A percentile compares a stretch with the other conserved stretches of the same genome.
Evolutionary conservation across 2,329 filamentous ascomycete genomes (phyloP).

Genomic region (Alternaria triticimaculans): DNA sequence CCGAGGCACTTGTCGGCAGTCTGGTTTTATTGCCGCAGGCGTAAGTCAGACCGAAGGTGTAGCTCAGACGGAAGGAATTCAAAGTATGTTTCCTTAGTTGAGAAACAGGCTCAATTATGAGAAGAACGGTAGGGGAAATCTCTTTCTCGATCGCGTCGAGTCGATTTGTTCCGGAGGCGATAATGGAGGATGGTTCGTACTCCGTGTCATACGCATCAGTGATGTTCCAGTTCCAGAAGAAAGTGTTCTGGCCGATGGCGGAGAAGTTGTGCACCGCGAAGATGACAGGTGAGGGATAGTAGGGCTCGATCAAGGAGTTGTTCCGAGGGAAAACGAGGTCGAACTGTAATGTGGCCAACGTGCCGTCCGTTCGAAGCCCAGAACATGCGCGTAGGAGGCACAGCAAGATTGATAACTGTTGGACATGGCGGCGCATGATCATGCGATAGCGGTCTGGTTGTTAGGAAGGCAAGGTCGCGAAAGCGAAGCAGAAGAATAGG

Average conservation of each 20-base stretch:
- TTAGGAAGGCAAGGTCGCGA: not conserved
- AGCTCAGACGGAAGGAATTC: not conserved
- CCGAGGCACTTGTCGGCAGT: accelerated
- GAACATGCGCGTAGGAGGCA: not conserved
- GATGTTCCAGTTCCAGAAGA: not conserved
- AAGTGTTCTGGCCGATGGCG: not conserved
- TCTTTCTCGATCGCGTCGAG: no score
- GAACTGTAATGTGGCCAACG: not conserved
- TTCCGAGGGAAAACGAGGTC: not conserved
- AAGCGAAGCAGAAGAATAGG: not conserved
- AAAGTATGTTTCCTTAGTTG: accelerated
- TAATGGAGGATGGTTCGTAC: no score
- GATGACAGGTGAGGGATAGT: not conserved
- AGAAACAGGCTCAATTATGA: not conserved
- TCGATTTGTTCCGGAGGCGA: no score
- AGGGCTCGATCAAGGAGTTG: not conserved
- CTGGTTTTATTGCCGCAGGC: not conserved
- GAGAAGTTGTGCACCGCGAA: not conserved
- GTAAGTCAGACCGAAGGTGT: not conserved
- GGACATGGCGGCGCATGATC: not conserved
- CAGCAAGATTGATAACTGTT: not conserved
- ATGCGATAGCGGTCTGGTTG: not conserved
- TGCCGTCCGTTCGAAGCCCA: not conserved
- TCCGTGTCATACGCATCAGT: no score
- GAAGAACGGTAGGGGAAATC: not conserved